A percentile compares a stretch with the other conserved stretches of the same genome.
These are phyloP conservation scores for Orbilia quercus DNA, from an alignment of 2,329 filamentous ascomycete species.

Conservation along the genomic window DNA sequence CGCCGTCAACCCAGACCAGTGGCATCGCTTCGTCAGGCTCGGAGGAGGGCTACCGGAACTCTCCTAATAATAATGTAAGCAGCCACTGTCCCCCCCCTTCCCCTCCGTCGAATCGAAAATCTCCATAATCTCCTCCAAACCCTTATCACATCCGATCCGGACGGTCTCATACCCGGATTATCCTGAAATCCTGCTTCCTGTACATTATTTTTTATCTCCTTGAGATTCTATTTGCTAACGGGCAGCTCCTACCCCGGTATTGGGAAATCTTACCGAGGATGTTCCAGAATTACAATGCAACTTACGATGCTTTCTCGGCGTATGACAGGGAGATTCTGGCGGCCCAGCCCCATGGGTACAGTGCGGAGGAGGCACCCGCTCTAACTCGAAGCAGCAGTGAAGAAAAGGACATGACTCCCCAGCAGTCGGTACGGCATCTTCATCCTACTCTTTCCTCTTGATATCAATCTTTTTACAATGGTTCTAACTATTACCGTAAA, in stretches of 20 bases:
- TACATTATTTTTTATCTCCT: not conserved
- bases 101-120: too few species aligned
- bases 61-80: conserved; percentile 51
- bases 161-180: not conserved
- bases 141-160: conserved; percentile 23
- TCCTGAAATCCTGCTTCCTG: conserved; percentile 3
- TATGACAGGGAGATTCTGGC: conserved; percentile 54
- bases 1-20: conserved; percentile 27
- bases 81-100: too few species aligned
- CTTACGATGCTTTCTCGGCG: conserved; percentile 51
- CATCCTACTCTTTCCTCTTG: conserved; percentile 58
- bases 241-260: conserved; percentile 21
- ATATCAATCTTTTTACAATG: conserved; percentile 34
- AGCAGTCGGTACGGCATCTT: conserved; percentile 64
- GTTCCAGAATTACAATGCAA: conserved; percentile 53
- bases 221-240: conserved; percentile 36
- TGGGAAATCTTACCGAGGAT: conserved; percentile 49
- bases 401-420: conserved; percentile 70
- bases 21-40: conserved; percentile 34
- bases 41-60: conserved; percentile 53
- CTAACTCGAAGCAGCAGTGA: conserved; percentile 65
- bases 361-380: conserved; percentile 30
- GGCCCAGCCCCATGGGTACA: conserved; percentile 47
- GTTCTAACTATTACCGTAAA: conserved; percentile 63
- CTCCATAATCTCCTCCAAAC: not conserved